Evolutionary conservation across 768 basidiomycete genomes (phyloP), one percentile per base, ranked within the genome.

Genomic region (Termitomyces sp.): DNA sequence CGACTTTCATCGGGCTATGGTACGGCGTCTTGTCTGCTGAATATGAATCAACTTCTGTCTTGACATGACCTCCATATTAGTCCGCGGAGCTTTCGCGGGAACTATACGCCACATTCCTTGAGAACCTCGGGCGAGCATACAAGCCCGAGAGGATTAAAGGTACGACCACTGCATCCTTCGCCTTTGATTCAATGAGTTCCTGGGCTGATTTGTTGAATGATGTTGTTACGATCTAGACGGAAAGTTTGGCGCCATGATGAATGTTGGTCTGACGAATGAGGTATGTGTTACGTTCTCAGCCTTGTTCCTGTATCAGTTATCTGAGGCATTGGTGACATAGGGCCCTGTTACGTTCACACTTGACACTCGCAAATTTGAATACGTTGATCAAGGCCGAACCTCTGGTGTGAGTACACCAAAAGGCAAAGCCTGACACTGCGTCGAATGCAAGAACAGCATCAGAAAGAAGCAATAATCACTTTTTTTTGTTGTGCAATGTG

Each of bases 181-280:
- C 43, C 49, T 57, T 42, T 30, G 12, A 20, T 44, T 26, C 53
- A 37, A 3, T 2, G 6, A 20, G 26, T 26, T 27, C 27, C 37
- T 52, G 18, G 18, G 13, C 7, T 30, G 5, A 40, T 48, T 20
- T 33, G n/a, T 20, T 32, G 18, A 14, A 39, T 63, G 54, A 51
- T 4, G 32, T 46, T 51, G 50, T 39, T 34, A 24, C 22, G 46
- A 14, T 55, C 22, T 57, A 95, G 95, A 98, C 70, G 95, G 95
- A n/a, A 80, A 77, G 63, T 97, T 98, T 68, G 94, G 94, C 33
- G 95, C 94, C 5, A 96, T 96, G 95, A 98, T 98, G 95, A 82
- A 86, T 57, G 92, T 98, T 53, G 83, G 78, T 60, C 72, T 96
- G 56, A 88, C 82, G 22, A 98, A 98, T 69, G 95, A 98, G 76